Evolutionary conservation across 768 basidiomycete species (phyloP).

Genomic region (Infundibulicybe gibba): DNA sequence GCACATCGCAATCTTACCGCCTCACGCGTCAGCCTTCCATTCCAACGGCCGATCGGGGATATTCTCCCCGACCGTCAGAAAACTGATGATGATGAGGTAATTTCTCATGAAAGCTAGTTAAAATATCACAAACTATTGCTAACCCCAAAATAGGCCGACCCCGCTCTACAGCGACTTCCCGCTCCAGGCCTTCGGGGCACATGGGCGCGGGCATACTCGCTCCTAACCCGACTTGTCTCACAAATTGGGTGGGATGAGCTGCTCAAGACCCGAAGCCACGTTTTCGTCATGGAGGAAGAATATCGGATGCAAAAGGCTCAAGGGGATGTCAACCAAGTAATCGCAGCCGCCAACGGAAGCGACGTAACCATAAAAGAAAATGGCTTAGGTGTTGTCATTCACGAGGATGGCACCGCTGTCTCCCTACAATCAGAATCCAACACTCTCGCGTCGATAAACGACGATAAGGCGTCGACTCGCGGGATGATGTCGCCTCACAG

Average conservation of each 20-base stretch:
- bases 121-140: constrained; percentile 1
- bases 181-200: constrained; percentile 94
- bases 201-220: constrained; percentile 90
- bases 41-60: constrained; percentile 81
- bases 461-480: constrained; percentile 71
- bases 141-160: constrained; percentile 64
- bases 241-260: constrained; percentile 99
- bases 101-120: constrained; percentile 5
- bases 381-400: constrained; percentile 42
- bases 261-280: constrained; percentile 86
- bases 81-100: constrained; percentile 82
- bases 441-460: constrained; percentile 22
- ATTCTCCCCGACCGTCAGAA: constrained; percentile 83
- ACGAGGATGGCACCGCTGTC: constrained; percentile 59
- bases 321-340: constrained; percentile 51
- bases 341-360: constrained; percentile 17
- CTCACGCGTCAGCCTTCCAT: constrained; percentile 79
- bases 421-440: constrained; percentile 16
- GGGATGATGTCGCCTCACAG: constrained; percentile 47
- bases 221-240: constrained; percentile 87
- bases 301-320: constrained; percentile 95
- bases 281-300: constrained; percentile 99
- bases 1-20: constrained; percentile 82
- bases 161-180: constrained; percentile 90
- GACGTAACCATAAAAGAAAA: constrained; percentile 19